These are phyloP conservation scores for Exophiala phaeomuriformis DNA, from an alignment of 2,329 filamentous ascomycete species.

Conservation along the genomic window DNA sequence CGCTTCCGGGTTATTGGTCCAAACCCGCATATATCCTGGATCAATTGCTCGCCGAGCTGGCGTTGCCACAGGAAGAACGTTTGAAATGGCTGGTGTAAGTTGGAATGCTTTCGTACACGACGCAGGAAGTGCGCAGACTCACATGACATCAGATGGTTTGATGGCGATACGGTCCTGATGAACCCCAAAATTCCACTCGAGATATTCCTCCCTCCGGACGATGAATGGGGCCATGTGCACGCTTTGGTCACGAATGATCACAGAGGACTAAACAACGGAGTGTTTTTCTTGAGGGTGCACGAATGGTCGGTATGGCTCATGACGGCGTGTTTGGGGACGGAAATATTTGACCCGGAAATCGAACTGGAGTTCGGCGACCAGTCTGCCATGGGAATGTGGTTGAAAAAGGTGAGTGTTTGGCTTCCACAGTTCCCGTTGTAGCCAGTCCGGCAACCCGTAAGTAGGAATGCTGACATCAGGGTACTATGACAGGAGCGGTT, in stretches of 20 bases:
- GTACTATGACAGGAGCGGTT: constrained; percentile 6
- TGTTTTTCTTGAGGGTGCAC: constrained; percentile 33
- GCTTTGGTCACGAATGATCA: constrained; percentile 31
- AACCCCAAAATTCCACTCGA: constrained; percentile 33
- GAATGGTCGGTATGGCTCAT: constrained; percentile 33
- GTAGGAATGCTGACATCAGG: neutral
- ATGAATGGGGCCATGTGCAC: constrained; percentile 29
- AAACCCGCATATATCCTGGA: constrained; percentile 28
- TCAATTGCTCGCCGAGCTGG: constrained; percentile 32
- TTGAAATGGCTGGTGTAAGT: constrained; percentile 33
- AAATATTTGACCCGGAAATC: constrained; percentile 25
- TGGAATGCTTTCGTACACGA: neutral
- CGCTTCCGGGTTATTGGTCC: constrained; percentile 13
- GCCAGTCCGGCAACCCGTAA: neutral
- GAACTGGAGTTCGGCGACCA: constrained; percentile 28
- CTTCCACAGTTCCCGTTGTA: too few species aligned
- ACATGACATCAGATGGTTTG: constrained; percentile 34
- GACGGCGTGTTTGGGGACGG: constrained; percentile 29
- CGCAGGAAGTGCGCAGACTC: constrained; percentile 9
- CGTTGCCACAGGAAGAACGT: constrained; percentile 29
- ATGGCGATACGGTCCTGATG: constrained; percentile 32
- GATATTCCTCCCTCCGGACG: constrained; percentile 32
- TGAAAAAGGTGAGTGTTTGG: constrained; percentile 5
- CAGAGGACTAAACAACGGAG: constrained; percentile 33
- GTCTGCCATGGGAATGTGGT: constrained; percentile 12